These are phyloP conservation scores for Helenozyma baotianmanensis DNA, from an alignment of 805 yeast species.

Conservation along the genomic window DNA sequence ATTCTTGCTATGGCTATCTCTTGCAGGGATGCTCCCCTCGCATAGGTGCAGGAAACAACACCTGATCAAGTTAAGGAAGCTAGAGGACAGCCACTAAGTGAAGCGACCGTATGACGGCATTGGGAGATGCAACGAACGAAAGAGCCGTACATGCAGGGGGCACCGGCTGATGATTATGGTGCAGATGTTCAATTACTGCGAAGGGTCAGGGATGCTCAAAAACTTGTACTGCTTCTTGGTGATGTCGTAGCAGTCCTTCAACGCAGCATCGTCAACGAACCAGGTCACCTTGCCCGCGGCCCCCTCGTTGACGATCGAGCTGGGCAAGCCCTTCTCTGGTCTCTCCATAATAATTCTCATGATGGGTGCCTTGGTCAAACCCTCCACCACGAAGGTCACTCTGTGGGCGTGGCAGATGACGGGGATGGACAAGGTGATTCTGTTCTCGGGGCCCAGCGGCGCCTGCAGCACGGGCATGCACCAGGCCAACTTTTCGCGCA, in stretches of 20 bases:
- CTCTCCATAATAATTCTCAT: constrained; percentile 90
- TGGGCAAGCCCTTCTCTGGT: constrained; percentile 94
- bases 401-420: constrained; percentile 91
- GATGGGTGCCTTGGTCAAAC: constrained; percentile 90
- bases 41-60: too few species aligned
- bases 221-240: constrained; percentile 70
- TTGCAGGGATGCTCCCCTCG: too few species aligned
- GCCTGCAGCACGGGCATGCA: constrained; percentile 89
- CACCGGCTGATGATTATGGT: too few species aligned
- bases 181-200: constrained; percentile 10
- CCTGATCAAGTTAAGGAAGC: too few species aligned
- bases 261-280: constrained; percentile 95
- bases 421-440: constrained; percentile 89
- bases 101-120: too few species aligned
- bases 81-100: too few species aligned
- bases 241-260: constrained; percentile 66
- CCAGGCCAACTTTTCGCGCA: constrained; percentile 92
- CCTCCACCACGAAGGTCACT: constrained; percentile 94
- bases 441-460: constrained; percentile 78
- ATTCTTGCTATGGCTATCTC: too few species aligned
- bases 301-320: constrained; percentile 87
- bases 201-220: constrained; percentile 28
- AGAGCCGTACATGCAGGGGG: too few species aligned
- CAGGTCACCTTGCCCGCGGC: constrained; percentile 97
- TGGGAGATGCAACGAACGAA: too few species aligned